These are phyloP conservation scores for Begonia loranthoides DNA, from an alignment of 306 rosid species.

Conservation along the genomic window DNA sequence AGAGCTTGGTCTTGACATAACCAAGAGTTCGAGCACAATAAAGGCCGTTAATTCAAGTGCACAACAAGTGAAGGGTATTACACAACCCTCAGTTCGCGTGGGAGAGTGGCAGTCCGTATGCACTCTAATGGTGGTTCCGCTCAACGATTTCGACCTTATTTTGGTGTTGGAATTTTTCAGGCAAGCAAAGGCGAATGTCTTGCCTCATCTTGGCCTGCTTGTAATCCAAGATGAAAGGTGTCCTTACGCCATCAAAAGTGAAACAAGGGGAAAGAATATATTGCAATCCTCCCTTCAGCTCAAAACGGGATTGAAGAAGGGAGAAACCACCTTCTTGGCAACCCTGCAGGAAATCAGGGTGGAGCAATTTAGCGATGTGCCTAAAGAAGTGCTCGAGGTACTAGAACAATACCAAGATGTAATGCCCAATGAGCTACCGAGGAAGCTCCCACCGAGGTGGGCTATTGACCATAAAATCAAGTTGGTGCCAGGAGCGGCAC, in stretches of 20 bases:
- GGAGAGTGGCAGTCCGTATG: not conserved
- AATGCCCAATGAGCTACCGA: not conserved
- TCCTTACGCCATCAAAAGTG: too few relatives aligned
- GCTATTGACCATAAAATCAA: not conserved
- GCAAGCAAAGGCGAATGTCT: not conserved
- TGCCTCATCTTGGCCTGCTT: too few relatives aligned
- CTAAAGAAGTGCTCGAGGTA: not conserved
- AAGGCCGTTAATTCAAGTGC: not conserved
- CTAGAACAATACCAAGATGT: not conserved
- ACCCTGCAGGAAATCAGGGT: not conserved
- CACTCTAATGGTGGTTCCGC: not conserved
- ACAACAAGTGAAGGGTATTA: accelerated
- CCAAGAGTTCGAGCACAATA: not conserved
- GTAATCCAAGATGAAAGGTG: too few relatives aligned
- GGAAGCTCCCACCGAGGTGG: not conserved
- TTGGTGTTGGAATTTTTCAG: not conserved
- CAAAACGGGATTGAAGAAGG: not conserved
- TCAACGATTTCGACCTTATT: not conserved
- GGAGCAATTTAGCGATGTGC: not conserved
- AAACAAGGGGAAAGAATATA: too few relatives aligned
- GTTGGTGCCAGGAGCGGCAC: not conserved
- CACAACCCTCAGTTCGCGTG: not conserved
- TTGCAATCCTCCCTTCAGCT: too few relatives aligned
- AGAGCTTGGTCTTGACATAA: not conserved
- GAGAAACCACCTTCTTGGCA: not conserved